Base-by-base conservation (phyloP, 1,284 basidiomycete genomes). In the Melampsora americana region DNA sequence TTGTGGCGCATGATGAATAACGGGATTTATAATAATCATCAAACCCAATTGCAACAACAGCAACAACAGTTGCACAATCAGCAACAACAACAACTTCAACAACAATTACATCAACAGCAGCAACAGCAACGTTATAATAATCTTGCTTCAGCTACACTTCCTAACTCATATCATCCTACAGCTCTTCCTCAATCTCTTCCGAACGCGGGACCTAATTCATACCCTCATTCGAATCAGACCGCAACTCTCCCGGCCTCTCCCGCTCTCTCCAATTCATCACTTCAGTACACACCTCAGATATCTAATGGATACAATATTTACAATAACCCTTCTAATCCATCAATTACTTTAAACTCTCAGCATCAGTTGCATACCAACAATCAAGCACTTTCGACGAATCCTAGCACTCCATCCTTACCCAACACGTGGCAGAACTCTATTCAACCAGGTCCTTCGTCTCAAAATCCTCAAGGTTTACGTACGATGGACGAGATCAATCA, bases 221-320 rank as follows among this genome's bases (percentile, higher is more conserved):
- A 72, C 61, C 62, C 70, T 16, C 39, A 46, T 26, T 35, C 70
- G 26, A 64, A 64, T 64, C 70, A n/a, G 53, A 62, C 44, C 46
- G 39, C 14, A 64, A n/a, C 53, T 62, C 18, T 35, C 3, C 61
- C 61, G 9, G 32, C 71, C 30, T 72, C 70, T 16, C 70, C 70
- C 20, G 70, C 70, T 50, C 70, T 72, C 2, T 72, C 70, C n/a
- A 74, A 66, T 32, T 74, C 71, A 56, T 74, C 71, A 61, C 28
- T 56, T 9, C 71, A 74, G 30, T 74, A 56, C 23, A 66, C 62
- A 48, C 44, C 71, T 46, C 61, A 64, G 66, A 28, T 66, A 30
- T 46, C 32, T 30, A 62, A 62, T 62, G 61, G 61, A 9, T 62
- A 62, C 28, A 62, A 62, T 66, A 20, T 20, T n/a, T 66, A 32